A percentile compares a stretch with the other conserved stretches of the same genome.
phyloP scores from a whole-genome alignment of 257 asterid species.

The Solanum acaule region DNA sequence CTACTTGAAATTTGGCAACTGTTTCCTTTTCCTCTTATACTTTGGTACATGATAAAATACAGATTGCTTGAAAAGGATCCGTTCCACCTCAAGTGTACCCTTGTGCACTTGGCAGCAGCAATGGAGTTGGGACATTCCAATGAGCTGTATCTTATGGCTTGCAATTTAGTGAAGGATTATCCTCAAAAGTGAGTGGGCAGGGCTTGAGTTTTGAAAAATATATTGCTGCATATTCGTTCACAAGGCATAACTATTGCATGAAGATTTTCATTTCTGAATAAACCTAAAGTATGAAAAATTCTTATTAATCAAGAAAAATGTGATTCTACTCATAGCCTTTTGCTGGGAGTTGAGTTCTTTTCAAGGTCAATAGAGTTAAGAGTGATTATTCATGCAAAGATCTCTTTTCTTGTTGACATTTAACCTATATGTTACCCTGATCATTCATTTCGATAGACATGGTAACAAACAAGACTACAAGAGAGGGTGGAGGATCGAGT shows the following conservation, averaged over 20 bases:
- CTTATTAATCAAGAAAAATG: neutral
- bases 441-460: neutral
- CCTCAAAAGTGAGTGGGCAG: constrained; percentile 80
- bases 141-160: constrained; percentile 96
- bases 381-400: neutral
- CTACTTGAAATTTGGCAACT: neutral
- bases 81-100: constrained; percentile 84
- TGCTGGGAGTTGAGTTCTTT: neutral
- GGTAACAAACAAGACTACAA: neutral
- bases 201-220: neutral
- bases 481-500: neutral
- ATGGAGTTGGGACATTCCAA: constrained; percentile 98
- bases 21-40: neutral
- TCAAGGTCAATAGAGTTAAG: neutral
- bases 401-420: neutral
- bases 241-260: neutral
- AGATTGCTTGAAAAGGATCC: constrained; percentile 99
- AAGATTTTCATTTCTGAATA: neutral
- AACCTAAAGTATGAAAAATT: neutral
- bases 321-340: neutral
- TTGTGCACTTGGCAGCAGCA: constrained; percentile 95
- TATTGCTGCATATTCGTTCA: neutral
- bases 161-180: constrained; percentile 94
- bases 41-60: constrained; percentile 23
- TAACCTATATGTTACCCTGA: neutral